Conservation (phyloP, 2,329 filamentous ascomycete species). For the Pseudogymnoascus sp. region DNA sequence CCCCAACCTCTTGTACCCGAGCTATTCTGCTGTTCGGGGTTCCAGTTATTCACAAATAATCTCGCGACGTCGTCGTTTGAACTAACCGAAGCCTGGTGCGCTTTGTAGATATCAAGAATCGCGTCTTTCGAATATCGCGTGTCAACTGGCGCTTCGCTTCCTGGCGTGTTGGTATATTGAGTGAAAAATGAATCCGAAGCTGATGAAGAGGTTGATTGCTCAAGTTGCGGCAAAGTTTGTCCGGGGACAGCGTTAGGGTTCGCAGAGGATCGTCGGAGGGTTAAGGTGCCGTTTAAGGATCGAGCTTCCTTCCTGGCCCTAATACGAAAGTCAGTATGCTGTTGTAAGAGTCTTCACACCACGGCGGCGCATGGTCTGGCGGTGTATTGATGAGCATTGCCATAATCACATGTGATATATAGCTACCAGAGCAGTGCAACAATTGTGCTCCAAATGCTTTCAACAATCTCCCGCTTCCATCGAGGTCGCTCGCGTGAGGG, state of each 20-base stretch:
- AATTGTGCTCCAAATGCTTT: neutral
- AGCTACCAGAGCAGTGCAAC: neutral
- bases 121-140: slow-evolving; percentile 38
- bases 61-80: slow-evolving; percentile 51
- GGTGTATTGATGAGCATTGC: neutral
- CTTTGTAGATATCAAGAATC: slow-evolving; percentile 64
- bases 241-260: slow-evolving; percentile 38
- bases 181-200: slow-evolving; percentile 18
- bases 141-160: slow-evolving; percentile 33
- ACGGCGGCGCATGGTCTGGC: neutral
- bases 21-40: slow-evolving; percentile 64
- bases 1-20: slow-evolving; percentile 58
- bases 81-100: slow-evolving; percentile 42
- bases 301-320: slow-evolving; percentile 53
- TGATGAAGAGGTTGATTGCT: slow-evolving; percentile 3
- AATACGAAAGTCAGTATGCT: neutral
- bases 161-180: slow-evolving; percentile 32
- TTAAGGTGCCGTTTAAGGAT: slow-evolving; percentile 54
- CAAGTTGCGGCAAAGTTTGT: slow-evolving; percentile 17
- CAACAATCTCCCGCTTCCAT: neutral
- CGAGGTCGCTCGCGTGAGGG: neutral
- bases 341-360: neutral
- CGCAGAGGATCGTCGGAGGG: slow-evolving; percentile 55
- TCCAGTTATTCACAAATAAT: slow-evolving; percentile 71
- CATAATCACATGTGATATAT: neutral